A percentile compares a stretch with the other conserved stretches of the same genome.
phyloP scores from a whole-genome alignment of 108 stramenopile species.

The Fragilariopsis cylindrus region DNA sequence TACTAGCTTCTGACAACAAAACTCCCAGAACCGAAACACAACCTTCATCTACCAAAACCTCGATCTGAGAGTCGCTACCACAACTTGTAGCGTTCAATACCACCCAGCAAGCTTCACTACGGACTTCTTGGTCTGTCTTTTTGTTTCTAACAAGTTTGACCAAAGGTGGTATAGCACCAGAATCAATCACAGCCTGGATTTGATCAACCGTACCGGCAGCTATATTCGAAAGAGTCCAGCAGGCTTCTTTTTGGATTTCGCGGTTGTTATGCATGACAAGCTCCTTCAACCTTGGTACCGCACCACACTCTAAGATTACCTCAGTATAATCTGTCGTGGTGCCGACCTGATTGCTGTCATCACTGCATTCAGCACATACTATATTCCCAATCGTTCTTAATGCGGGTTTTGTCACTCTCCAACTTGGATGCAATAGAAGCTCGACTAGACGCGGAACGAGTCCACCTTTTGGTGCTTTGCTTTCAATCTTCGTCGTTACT shows the following conservation, averaged over 20 bases:
- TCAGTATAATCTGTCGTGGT: slow-evolving; percentile 90
- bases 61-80: slow-evolving; percentile 93
- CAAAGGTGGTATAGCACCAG: slow-evolving; percentile 88
- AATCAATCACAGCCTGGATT: slow-evolving; percentile 96
- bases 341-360: slow-evolving; percentile 45
- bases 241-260: slow-evolving; percentile 97
- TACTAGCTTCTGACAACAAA: slow-evolving; percentile 79
- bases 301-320: slow-evolving; percentile 89
- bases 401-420: slow-evolving; percentile 94
- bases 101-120: slow-evolving; percentile 98
- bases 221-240: slow-evolving; percentile 97
- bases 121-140: slow-evolving; percentile 87
- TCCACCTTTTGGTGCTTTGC: slow-evolving; percentile 52
- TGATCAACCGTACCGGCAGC: slow-evolving; percentile 96
- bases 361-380: slow-evolving; percentile 95
- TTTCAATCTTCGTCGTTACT: slow-evolving; percentile 58
- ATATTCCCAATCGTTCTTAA: slow-evolving; percentile 95
- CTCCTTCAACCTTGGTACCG: slow-evolving; percentile 83
- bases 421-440: slow-evolving; percentile 79
- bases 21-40: slow-evolving; percentile 89
- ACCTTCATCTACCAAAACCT: slow-evolving; percentile 89
- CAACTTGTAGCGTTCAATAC: slow-evolving; percentile 97
- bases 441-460: slow-evolving; percentile 93
- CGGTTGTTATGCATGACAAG: slow-evolving; percentile 89
- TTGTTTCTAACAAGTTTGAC: slow-evolving; percentile 83